phyloP scores from a whole-genome alignment of 352 stramenopile genomes.

The Globisporangium polare region DNA sequence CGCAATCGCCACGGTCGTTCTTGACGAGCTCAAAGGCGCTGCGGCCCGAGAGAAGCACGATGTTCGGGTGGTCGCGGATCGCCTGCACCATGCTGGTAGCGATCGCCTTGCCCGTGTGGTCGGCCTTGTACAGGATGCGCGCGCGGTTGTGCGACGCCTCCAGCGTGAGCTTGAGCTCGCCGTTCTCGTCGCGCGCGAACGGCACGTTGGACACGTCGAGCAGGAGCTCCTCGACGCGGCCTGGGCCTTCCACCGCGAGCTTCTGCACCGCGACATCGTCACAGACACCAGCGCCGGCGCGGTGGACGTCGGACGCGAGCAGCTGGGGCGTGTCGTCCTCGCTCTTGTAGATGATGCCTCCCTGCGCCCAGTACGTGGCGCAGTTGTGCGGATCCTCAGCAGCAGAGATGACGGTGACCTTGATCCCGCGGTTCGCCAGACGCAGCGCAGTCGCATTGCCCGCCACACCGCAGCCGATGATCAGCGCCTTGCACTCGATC shows the following conservation, averaged over 20 bases:
- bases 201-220: conserved; percentile 85
- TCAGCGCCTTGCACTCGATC: conserved; percentile 54
- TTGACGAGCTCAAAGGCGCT: conserved; percentile 78
- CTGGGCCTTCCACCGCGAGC: conserved; percentile 87
- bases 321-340: conserved; percentile 81
- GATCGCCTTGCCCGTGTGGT: conserved; percentile 93
- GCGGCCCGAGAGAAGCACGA: conserved; percentile 65
- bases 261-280: conserved; percentile 90
- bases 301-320: conserved; percentile 89
- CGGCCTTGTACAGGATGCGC: conserved; percentile 92
- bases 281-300: conserved; percentile 88
- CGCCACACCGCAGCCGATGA: conserved; percentile 77
- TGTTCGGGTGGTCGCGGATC: conserved; percentile 80
- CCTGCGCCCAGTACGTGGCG: conserved; percentile 95
- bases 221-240: conserved; percentile 88
- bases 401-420: conserved; percentile 77
- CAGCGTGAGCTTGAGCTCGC: conserved; percentile 69
- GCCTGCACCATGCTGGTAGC: conserved; percentile 87
- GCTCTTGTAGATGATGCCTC: conserved; percentile 94
- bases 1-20: conserved; percentile 49
- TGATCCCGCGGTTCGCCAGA: conserved; percentile 66
- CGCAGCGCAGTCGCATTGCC: conserved; percentile 73
- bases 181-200: conserved; percentile 79
- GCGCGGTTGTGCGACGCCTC: conserved; percentile 93
- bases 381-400: conserved; percentile 82